A percentile compares a stretch with the other conserved stretches of the same genome.
These are phyloP conservation scores for Arthrinium puccinioides DNA, from an alignment of 2,329 filamentous ascomycete species.

Conservation along the genomic window DNA sequence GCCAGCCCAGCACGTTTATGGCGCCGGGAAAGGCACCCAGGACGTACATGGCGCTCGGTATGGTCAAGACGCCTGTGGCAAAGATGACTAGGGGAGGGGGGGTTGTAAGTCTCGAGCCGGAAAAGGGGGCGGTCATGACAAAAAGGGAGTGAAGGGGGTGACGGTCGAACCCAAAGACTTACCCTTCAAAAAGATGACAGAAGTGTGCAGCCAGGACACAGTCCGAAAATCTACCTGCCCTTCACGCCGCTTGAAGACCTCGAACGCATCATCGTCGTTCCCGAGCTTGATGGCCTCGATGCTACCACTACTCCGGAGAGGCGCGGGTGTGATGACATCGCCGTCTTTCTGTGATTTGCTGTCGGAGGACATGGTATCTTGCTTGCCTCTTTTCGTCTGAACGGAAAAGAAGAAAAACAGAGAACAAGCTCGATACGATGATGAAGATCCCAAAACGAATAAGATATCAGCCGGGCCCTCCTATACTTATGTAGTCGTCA, in stretches of 20 bases:
- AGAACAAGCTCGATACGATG: too few species aligned
- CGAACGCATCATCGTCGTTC: conserved; percentile 20
- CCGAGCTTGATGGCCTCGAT: conserved; percentile 15
- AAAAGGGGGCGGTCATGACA: background rate
- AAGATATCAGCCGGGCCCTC: too few species aligned
- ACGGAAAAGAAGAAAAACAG: too few species aligned
- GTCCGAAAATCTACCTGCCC: conserved; percentile 39
- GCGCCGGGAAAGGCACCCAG: conserved; percentile 35
- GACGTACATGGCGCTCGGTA: conserved; percentile 33
- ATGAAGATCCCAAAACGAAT: too few species aligned
- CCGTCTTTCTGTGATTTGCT: conserved; percentile 2
- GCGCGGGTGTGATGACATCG: conserved; percentile 13
- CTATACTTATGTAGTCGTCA: too few species aligned
- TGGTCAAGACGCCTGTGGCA: conserved; percentile 33
- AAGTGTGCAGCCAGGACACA: conserved; percentile 38
- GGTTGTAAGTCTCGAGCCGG: background rate
- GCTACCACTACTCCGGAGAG: conserved; percentile 12
- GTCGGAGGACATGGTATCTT: background rate
- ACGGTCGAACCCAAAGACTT: conserved; percentile 3
- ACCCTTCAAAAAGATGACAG: conserved; percentile 39
- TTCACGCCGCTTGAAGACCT: conserved; percentile 36
- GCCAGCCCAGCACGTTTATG: conserved; percentile 34
- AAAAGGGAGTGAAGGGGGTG: background rate
- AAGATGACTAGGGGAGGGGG: conserved; percentile 25
- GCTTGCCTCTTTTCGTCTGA: too few species aligned